Base-by-base conservation (phyloP, 2,329 filamentous ascomycete genomes). In the Albophoma yamanashiensis region DNA sequence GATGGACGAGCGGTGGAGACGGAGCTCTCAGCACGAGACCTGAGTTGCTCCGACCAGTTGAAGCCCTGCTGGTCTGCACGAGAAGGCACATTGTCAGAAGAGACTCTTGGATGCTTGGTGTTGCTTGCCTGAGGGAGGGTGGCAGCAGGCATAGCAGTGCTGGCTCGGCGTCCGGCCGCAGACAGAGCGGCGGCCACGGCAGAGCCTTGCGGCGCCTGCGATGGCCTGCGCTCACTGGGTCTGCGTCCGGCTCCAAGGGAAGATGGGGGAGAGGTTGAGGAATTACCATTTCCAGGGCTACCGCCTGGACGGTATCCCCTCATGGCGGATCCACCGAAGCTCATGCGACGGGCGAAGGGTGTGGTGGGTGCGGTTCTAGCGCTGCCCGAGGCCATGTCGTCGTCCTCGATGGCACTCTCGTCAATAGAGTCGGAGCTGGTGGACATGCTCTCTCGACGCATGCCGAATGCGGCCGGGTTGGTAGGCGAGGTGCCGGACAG, bases 21-120 rank as follows among this genome's bases (percentile, higher is more conserved):
- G 68, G 85, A 88, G 75, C 91, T 92, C 78, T 96, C 91, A 68
- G 92, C 92, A 72, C 92, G 89, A 70, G 87, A 89, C 75, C 92
- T 91, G 81, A 97, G 86, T 79, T 96, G 92, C 79, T 97, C 93
- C 72, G 91, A 91, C 89, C 93, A 96, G 78, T 96, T 96, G 83
- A 95, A 96, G 74, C 90, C 91, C 82, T 74, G 71, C 70, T 94
- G 91, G 82, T 91, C 89, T 92, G 84, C 77, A 76, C 81, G 83
- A 73, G 76, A 75, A 78, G 73, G 70, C 65, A 76, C 77, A 76
- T 77, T 78, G 86, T 89, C 83, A 89, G 86, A 86, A 82, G 78
- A 74, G 74, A 79, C 77, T 86, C 71, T 76, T 72, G 78, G 73
- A 74, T 74, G 70, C 73, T 80, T 79, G 79, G 76, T 76, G 74